phyloP scores from a whole-genome alignment of 495 filamentous ascomycete genomes.

The Trichoderma orchidacearum region DNA sequence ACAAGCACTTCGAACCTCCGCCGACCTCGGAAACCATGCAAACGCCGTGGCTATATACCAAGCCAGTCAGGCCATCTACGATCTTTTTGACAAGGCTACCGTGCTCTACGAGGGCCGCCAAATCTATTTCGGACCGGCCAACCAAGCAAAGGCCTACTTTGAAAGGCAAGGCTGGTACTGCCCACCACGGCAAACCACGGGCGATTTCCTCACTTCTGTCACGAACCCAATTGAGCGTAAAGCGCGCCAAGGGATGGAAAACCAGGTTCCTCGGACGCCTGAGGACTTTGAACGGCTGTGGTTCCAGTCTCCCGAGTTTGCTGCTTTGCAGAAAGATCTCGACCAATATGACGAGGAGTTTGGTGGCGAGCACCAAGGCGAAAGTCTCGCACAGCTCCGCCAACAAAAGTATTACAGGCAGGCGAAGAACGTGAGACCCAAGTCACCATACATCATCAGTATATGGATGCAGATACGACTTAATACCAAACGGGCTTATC shows the following conservation, averaged over 20 bases:
- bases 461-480: slow-evolving; percentile 42
- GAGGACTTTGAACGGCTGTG: slow-evolving; percentile 45
- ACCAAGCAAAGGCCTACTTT: slow-evolving; percentile 43
- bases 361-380: slow-evolving; percentile 26
- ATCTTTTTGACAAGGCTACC: slow-evolving; percentile 47
- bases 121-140: slow-evolving; percentile 49
- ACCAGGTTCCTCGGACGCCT: slow-evolving; percentile 44
- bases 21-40: slow-evolving; percentile 36
- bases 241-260: slow-evolving; percentile 50
- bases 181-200: slow-evolving; percentile 54
- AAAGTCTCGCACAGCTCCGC: slow-evolving; percentile 9
- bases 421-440: slow-evolving; percentile 25
- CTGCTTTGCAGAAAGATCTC: slow-evolving; percentile 46
- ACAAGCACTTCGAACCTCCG: slow-evolving; percentile 30
- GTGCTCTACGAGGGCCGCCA: slow-evolving; percentile 52
- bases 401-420: slow-evolving; percentile 16
- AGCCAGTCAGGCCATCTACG: slow-evolving; percentile 54
- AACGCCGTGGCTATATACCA: slow-evolving; percentile 62
- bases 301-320: slow-evolving; percentile 29
- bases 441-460: slow-evolving; percentile 42
- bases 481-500: slow-evolving; percentile 38
- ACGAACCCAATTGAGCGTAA: slow-evolving; percentile 61
- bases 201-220: slow-evolving; percentile 64
- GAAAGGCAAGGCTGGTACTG: slow-evolving; percentile 47
- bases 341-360: slow-evolving; percentile 41